phyloP scores from a whole-genome alignment of 768 basidiomycete species.

The Brasilioporus rufonigricans region DNA sequence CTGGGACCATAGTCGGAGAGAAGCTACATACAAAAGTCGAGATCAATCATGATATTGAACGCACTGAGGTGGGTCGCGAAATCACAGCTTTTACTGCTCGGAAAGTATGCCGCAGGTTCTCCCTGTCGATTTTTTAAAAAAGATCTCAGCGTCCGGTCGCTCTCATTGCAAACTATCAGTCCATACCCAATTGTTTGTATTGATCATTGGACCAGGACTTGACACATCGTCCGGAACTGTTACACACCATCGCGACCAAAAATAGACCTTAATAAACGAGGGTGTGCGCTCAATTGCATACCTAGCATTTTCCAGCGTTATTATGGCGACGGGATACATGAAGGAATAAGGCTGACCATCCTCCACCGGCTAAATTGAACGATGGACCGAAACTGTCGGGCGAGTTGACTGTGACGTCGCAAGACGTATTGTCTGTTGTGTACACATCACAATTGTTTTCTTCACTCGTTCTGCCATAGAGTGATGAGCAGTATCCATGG shows the following conservation, averaged over 20 bases:
- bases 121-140: conserved; percentile 37
- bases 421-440: conserved; percentile 29
- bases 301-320: conserved; percentile 13
- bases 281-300: conserved; percentile 37
- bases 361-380: conserved; percentile 37
- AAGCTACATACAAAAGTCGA: conserved; percentile 25
- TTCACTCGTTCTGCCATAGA: conserved; percentile 12
- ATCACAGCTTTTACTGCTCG: conserved; percentile 51
- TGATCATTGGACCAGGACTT: conserved; percentile 14
- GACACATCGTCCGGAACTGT: conserved; percentile 34
- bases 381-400: conserved; percentile 31
- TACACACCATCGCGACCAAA: conserved; percentile 34
- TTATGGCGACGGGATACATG: not conserved
- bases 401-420: conserved; percentile 29
- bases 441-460: conserved; percentile 32
- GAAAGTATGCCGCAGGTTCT: conserved; percentile 59
- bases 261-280: conserved; percentile 38
- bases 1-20: not conserved
- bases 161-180: not conserved
- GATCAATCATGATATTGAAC: conserved; percentile 66
- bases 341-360: conserved; percentile 26
- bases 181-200: conserved; percentile 28
- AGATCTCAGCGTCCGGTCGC: not conserved
- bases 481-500: not conserved
- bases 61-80: conserved; percentile 50